These are phyloP conservation scores for Castanospermum australe DNA, from an alignment of 306 rosid genomes.

Conservation along the genomic window DNA sequence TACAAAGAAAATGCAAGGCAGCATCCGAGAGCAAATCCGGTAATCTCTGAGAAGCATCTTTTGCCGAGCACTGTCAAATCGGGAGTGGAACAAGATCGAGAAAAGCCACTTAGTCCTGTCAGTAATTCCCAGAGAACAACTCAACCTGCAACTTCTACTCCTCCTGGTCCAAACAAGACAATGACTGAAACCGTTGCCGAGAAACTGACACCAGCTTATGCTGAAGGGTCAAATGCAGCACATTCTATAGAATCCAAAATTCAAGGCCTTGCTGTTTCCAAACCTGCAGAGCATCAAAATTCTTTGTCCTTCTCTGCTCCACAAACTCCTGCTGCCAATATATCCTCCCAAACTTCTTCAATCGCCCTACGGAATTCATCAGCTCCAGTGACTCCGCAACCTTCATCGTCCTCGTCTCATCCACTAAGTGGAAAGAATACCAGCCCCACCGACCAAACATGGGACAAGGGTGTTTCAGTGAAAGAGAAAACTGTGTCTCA, in stretches of 20 bases:
- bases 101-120: constrained; percentile 8
- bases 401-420: constrained; percentile 18
- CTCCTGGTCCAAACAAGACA: neutral
- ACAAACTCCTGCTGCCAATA: neutral
- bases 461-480: constrained; percentile 57
- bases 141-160: neutral
- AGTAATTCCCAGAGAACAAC: constrained; percentile 19
- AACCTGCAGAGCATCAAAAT: neutral
- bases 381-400: constrained; percentile 9
- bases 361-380: neutral
- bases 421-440: neutral
- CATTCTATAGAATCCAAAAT: constrained; percentile 47
- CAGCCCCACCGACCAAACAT: constrained; percentile 13
- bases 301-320: constrained; percentile 8
- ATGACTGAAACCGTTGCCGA: constrained; percentile 32
- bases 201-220: constrained; percentile 39
- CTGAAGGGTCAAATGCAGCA: constrained; percentile 37
- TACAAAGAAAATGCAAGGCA: constrained; percentile 70
- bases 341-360: constrained; percentile 12
- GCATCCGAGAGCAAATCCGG: constrained; percentile 69
- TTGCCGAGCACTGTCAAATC: constrained; percentile 27
- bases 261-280: constrained; percentile 34
- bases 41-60: constrained; percentile 61
- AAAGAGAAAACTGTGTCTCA: constrained; percentile 62
- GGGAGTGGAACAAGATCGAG: constrained; percentile 21